Evolutionary conservation across 495 filamentous ascomycete genomes (phyloP).

Genomic region (Lasiosphaeriaceae sp.): DNA sequence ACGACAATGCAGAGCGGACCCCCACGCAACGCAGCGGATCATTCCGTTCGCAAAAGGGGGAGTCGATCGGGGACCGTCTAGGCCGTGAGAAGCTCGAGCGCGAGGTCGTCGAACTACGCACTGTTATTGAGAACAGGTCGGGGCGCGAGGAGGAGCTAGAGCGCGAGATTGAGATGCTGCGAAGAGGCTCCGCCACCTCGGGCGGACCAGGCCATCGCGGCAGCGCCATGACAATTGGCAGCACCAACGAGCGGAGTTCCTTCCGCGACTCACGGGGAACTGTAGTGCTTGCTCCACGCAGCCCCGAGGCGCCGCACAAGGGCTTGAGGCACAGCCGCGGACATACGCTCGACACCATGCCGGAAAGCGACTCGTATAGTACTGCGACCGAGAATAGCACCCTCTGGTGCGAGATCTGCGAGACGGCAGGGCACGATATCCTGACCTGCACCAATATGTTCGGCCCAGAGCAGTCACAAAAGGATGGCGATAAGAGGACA

Average conservation of each 20-base stretch:
- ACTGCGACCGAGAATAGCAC: conserved; percentile 67
- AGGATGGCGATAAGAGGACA: conserved; percentile 13
- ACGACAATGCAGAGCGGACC: conserved; percentile 40
- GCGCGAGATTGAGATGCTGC: conserved; percentile 71
- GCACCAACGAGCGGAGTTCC: conserved; percentile 47
- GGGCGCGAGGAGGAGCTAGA: conserved; percentile 86
- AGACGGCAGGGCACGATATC: conserved; percentile 90
- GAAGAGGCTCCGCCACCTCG: conserved; percentile 33
- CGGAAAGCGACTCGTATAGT: conserved; percentile 68
- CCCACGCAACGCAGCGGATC: conserved; percentile 40
- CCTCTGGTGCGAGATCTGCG: conserved; percentile 95
- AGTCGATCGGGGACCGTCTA: conserved; percentile 56
- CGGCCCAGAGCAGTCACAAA: conserved; percentile 42
- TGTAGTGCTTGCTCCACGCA: conserved; percentile 45
- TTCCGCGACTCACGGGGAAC: conserved; percentile 58
- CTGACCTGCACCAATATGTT: conserved; percentile 90
- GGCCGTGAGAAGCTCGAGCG: conserved; percentile 64
- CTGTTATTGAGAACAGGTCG: conserved; percentile 63
- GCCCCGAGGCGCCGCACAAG: conserved; percentile 33
- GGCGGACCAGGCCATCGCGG: conserved; percentile 29
- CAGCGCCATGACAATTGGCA: conserved; percentile 51
- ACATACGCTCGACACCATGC: conserved; percentile 54
- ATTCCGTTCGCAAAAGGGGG: conserved; percentile 36
- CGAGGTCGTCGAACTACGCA: conserved; percentile 72
- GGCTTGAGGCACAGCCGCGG: conserved; percentile 39